Percentiles rank a stretch among this genome's conserved stretches.
Conservation (phyloP, 1,284 basidiomycete species). For the Microbotryum intermedium region DNA sequence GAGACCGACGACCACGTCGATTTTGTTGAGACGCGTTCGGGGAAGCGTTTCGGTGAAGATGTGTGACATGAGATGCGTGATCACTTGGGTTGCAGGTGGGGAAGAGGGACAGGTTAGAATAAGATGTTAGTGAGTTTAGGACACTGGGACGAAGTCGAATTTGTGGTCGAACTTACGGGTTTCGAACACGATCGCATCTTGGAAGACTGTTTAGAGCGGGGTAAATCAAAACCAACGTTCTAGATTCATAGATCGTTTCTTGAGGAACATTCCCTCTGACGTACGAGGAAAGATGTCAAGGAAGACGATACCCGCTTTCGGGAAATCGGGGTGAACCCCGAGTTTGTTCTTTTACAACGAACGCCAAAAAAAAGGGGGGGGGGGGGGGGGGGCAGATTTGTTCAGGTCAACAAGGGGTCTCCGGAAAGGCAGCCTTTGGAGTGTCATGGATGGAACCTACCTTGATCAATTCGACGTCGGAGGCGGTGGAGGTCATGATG, state of each 20-base stretch:
- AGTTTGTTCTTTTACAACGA: too few species aligned
- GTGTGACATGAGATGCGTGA: conserved; percentile 82
- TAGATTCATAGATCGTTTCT: neutral
- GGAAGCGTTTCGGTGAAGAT: conserved; percentile 68
- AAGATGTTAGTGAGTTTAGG: neutral
- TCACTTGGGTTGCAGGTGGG: conserved; percentile 43
- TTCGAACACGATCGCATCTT: conserved; percentile 75
- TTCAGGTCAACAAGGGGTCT: too few species aligned
- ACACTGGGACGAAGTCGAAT: too few species aligned
- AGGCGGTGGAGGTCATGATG: too few species aligned
- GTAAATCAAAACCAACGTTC: neutral
- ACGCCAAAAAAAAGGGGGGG: too few species aligned
- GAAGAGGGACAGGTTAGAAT: neutral
- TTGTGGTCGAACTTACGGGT: conserved; percentile 3
- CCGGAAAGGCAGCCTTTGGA: too few species aligned
- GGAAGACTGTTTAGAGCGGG: conserved; percentile 39
- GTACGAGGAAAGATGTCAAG: conserved; percentile 75
- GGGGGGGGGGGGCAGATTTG: too few species aligned
- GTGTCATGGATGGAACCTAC: too few species aligned
- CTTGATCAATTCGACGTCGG: too few species aligned
- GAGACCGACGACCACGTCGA: conserved; percentile 90
- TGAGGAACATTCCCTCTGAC: neutral
- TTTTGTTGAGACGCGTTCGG: conserved; percentile 49
- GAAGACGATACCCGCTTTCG: conserved; percentile 50
- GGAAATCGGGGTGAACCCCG: neutral